Base-by-base conservation (phyloP, 306 rosid genomes). In the Hippophae gyantsensis region DNA sequence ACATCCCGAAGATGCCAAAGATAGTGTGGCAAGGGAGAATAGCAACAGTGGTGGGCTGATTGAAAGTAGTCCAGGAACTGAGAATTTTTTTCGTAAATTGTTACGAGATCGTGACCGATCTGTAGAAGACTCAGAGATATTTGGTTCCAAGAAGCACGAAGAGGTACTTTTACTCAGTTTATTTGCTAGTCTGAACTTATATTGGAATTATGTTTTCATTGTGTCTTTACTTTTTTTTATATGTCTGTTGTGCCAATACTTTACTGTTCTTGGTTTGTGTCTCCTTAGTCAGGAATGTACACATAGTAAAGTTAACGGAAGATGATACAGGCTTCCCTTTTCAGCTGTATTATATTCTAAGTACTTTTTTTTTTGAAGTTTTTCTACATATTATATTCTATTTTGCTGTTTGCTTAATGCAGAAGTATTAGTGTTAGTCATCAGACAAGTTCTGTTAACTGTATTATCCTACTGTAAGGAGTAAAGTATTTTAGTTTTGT, bases 1-100 rank as follows among this genome's bases (percentile, higher is more conserved):
- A 76, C 96, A 88, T 72, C 95, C 96, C 9, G 95, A 85, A 65
- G 96, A 87, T 58, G 79, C 74, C 54, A 85, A 90, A 79, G 66
- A 67, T 67, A 72, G 63, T 63, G 75, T 64, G 45, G 59, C 79
- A 65, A 81, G 63, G 82, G 96, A 82, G 67, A 81, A 25, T 60
- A 78, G 12, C 60, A 79, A 61, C 25, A 44, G 63, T 7, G 68
- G 87, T 62, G 74, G 75, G 59, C 61, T 74, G 70, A 56, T 67
- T 71, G 95, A 88, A 77, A 84, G 88, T 75, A 92, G 96, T 75
- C 95, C 93, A 32, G 95, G 93, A 42, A 80, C 96, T 12, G 96
- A 88, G 75, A 81, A 62, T 11, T 88, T 88, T 72, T 92, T 92
- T 47, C 95, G 96, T 68, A 92, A 92, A 74, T 74, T 88, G 76